Percentiles rank a stretch among this genome's conserved stretches.
phyloP scores from a whole-genome alignment of 202 grass and related monocot genomes.

The Setaria viridis region DNA sequence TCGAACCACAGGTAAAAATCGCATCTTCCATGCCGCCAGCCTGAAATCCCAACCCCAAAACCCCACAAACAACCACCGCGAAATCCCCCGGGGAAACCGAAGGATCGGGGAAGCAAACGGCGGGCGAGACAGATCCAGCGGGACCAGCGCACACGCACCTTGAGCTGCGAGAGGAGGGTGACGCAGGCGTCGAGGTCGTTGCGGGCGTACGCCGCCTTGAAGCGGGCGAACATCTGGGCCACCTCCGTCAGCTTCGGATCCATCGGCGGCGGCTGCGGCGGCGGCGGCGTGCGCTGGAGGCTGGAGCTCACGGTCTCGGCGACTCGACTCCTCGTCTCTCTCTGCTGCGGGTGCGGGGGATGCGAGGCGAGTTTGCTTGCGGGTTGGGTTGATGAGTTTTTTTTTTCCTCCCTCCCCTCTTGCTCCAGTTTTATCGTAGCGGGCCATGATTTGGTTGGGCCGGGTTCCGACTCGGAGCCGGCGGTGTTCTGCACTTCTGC shows the following conservation, averaged over 20 bases:
- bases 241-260: conserved; percentile 83
- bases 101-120: neutral
- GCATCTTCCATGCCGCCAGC: neutral
- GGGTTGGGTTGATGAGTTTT: conserved; percentile 25
- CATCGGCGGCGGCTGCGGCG: conserved; percentile 48
- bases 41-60: neutral
- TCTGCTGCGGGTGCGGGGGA: neutral
- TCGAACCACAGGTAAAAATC: neutral
- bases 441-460: conserved; percentile 13
- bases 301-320: conserved; percentile 2
- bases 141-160: conserved; percentile 43
- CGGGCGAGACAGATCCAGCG: conserved; percentile 16
- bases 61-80: neutral
- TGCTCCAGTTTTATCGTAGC: neutral
- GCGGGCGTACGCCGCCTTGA: conserved; percentile 75
- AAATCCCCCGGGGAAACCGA: neutral
- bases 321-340: neutral
- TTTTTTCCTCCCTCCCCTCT: too few species aligned
- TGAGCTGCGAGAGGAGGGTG: conserved; percentile 79
- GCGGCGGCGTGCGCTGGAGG: conserved; percentile 3
- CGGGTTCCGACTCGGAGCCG: neutral
- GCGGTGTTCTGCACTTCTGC: neutral
- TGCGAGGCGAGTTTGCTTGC: neutral
- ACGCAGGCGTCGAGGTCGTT: conserved; percentile 67
- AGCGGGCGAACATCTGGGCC: conserved; percentile 77